Percentiles rank a stretch among this genome's conserved stretches.
phyloP scores from a whole-genome alignment of 2,329 filamentous ascomycete species.

The Neurospora sp. region DNA sequence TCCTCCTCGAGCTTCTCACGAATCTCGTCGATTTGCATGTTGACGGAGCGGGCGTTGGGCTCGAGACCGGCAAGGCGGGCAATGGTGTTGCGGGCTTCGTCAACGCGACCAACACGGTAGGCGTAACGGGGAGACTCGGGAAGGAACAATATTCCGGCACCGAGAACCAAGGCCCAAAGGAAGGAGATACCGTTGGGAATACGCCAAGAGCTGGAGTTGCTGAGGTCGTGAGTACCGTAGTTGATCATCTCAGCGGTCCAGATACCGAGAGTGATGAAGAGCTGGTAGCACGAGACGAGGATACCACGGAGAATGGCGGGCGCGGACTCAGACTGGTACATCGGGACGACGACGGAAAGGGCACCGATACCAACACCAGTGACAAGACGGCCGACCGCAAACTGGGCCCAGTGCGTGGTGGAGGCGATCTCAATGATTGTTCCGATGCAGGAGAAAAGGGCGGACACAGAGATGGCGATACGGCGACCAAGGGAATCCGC shows the following conservation, averaged over 20 bases:
- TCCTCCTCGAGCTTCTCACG: slow-evolving; percentile 43
- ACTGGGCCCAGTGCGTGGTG: slow-evolving; percentile 47
- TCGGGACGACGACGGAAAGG: slow-evolving; percentile 54
- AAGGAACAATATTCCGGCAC: slow-evolving; percentile 41
- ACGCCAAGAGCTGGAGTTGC: slow-evolving; percentile 47
- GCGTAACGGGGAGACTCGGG: slow-evolving; percentile 48
- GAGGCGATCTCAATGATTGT: slow-evolving; percentile 59
- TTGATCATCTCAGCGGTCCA: slow-evolving; percentile 50
- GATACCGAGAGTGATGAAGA: slow-evolving; percentile 64
- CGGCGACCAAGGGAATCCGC: slow-evolving; percentile 57
- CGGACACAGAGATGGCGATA: slow-evolving; percentile 51
- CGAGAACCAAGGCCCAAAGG: slow-evolving; percentile 43
- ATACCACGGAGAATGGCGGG: slow-evolving; percentile 57
- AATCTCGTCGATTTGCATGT: slow-evolving; percentile 43
- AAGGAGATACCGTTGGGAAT: slow-evolving; percentile 50
- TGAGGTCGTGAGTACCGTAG: slow-evolving; percentile 49
- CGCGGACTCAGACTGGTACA: slow-evolving; percentile 64
- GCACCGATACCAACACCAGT: slow-evolving; percentile 59
- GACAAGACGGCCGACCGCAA: slow-evolving; percentile 54
- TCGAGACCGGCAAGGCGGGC: slow-evolving; percentile 37
- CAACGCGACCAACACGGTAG: slow-evolving; percentile 36
- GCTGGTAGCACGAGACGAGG: slow-evolving; percentile 57
- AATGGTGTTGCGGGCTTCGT: slow-evolving; percentile 36
- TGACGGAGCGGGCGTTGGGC: slow-evolving; percentile 33
- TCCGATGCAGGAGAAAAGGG: slow-evolving; percentile 50